These are phyloP conservation scores for Phoma sp. DNA, from an alignment of 2,329 filamentous ascomycete genomes.

Conservation along the genomic window DNA sequence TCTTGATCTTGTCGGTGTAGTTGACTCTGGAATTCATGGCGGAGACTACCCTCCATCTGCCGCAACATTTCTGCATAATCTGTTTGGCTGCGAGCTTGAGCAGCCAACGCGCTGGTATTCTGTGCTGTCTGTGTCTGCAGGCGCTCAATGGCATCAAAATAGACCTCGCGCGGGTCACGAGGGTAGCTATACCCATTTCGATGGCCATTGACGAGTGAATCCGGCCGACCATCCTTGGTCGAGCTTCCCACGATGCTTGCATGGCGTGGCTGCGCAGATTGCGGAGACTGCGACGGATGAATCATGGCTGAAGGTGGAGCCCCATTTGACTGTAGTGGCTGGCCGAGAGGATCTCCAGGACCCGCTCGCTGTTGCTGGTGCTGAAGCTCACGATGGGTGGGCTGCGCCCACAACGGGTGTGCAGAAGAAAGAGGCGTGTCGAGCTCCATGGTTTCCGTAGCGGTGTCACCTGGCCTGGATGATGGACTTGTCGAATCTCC, in stretches of 20 bases:
- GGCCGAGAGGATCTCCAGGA: conserved; percentile 27
- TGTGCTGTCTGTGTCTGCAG: conserved; percentile 57
- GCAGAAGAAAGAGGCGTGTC: conserved; percentile 23
- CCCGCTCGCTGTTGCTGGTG: conserved; percentile 26
- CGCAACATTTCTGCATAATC: conserved; percentile 36
- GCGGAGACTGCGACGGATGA: conserved; percentile 19
- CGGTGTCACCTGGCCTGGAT: conserved; percentile 16
- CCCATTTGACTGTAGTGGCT: conserved; percentile 13
- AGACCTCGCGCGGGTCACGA: conserved; percentile 35
- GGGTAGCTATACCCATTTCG: conserved; percentile 41
- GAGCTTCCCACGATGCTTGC: conserved; percentile 21
- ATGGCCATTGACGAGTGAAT: conserved; percentile 19
- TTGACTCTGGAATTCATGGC: conserved; percentile 45
- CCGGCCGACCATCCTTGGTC: conserved; percentile 22
- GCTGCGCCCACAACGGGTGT: conserved; percentile 23
- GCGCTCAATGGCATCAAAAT: conserved; percentile 51
- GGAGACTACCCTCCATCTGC: conserved; percentile 46
- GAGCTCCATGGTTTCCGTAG: conserved; percentile 37
- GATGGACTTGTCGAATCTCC: conserved; percentile 28
- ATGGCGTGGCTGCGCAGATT: conserved; percentile 19
- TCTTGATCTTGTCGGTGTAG: conserved; percentile 37
- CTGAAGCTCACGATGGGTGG: conserved; percentile 25
- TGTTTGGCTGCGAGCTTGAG: conserved; percentile 41
- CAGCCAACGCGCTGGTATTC: conserved; percentile 49
- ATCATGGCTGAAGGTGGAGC: conserved; percentile 12